These are phyloP conservation scores for Aspergillus fumigatus DNA, from an alignment of 2,329 filamentous ascomycete genomes.

Conservation along the genomic window DNA sequence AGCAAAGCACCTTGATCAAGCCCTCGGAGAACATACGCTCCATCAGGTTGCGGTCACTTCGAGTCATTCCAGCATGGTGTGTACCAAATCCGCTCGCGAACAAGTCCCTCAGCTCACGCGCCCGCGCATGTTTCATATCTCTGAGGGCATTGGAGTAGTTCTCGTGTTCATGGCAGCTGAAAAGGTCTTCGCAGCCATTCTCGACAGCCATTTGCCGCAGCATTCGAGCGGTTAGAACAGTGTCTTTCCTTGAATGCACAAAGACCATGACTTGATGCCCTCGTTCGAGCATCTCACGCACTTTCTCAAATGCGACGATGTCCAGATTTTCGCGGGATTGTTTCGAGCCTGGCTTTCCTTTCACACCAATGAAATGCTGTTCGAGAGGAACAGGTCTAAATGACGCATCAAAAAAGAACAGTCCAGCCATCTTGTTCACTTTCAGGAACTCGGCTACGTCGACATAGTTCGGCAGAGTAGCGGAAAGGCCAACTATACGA, in stretches of 20 bases:
- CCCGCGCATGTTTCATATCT: slow-evolving; percentile 81
- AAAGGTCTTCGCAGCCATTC: slow-evolving; percentile 71
- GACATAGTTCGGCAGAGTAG: slow-evolving; percentile 91
- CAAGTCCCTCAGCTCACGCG: slow-evolving; percentile 81
- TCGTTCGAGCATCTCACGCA: slow-evolving; percentile 81
- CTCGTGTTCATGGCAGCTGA: slow-evolving; percentile 75
- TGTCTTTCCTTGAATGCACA: slow-evolving; percentile 94
- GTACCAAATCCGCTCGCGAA: slow-evolving; percentile 88
- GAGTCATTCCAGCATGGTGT: slow-evolving; percentile 94
- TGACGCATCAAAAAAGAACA: slow-evolving; percentile 96
- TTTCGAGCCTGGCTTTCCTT: slow-evolving; percentile 75
- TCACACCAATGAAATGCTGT: slow-evolving; percentile 95
- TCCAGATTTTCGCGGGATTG: slow-evolving; percentile 87
- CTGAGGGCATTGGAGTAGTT: slow-evolving; percentile 73
- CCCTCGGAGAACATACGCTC: slow-evolving; percentile 87
- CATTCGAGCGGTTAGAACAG: slow-evolving; percentile 79
- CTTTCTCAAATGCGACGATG: slow-evolving; percentile 83
- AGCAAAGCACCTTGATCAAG: slow-evolving; percentile 94
- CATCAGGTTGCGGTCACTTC: slow-evolving; percentile 91
- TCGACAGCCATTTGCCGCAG: slow-evolving; percentile 83
- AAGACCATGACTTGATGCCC: slow-evolving; percentile 99
- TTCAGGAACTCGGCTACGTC: slow-evolving; percentile 97
- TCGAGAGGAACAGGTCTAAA: slow-evolving; percentile 94
- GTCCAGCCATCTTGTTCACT: slow-evolving; percentile 84
- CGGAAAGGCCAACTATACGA: slow-evolving; percentile 89